A percentile compares a stretch with the other conserved stretches of the same genome.
Conservation (phyloP, 2,329 filamentous ascomycete species). For the Phialophora verrucosa region DNA sequence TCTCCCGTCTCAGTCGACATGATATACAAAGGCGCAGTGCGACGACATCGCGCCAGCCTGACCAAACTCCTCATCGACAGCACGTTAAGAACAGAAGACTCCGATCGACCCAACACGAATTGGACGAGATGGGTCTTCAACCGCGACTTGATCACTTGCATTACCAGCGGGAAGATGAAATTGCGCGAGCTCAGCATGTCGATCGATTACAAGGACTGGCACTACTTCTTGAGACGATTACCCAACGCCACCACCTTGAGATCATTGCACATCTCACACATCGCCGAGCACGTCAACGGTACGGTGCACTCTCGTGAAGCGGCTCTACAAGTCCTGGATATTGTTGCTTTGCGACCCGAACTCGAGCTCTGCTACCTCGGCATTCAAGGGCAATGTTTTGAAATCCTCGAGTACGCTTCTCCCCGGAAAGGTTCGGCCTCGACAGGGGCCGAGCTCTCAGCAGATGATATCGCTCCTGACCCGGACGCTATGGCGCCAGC, state of each 20-base stretch:
- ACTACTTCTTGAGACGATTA: conserved; percentile 77
- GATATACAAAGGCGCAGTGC: conserved; percentile 73
- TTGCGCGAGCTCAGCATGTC: conserved; percentile 74
- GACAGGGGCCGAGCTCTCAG: conserved; percentile 18
- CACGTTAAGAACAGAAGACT: conserved; percentile 54
- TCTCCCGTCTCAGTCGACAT: conserved; percentile 69
- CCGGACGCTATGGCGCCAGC: conserved; percentile 27
- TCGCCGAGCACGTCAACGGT: conserved; percentile 66
- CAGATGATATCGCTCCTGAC: conserved; percentile 35
- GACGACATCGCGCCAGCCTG: conserved; percentile 72
- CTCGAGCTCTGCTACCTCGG: conserved; percentile 79
- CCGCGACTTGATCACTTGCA: conserved; percentile 71
- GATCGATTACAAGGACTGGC: conserved; percentile 79
- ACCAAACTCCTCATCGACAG: conserved; percentile 77
- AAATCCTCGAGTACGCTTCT: conserved; percentile 69
- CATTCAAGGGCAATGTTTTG: conserved; percentile 78
- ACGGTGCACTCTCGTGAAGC: conserved; percentile 70
- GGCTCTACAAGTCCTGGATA: conserved; percentile 76
- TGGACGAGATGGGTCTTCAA: conserved; percentile 75
- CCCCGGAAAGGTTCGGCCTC: conserved; percentile 24
- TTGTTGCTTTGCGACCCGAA: conserved; percentile 76
- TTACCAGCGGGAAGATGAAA: conserved; percentile 77
- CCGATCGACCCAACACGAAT: conserved; percentile 43
- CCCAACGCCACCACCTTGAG: conserved; percentile 72
- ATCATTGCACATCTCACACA: conserved; percentile 72